Conservation (phyloP, 1,139 yeast species). For the Casaregolazyma lundiana region DNA sequence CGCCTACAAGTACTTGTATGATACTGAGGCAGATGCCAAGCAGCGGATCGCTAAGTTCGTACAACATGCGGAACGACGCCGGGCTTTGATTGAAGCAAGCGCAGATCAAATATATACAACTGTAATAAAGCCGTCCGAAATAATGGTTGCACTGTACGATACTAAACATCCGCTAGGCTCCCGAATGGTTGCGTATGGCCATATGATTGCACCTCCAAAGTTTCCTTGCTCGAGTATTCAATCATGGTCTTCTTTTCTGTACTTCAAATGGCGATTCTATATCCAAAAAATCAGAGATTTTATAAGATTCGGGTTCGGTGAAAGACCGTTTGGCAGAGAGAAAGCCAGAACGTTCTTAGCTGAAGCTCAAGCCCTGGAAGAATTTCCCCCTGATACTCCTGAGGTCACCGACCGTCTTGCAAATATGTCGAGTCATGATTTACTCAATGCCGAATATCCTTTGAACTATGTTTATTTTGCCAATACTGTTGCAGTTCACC, state of each 20-base stretch:
- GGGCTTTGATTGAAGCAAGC: neutral
- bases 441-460: conserved; percentile 2
- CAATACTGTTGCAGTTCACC: conserved; percentile 2
- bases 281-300: neutral
- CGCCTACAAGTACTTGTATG: neutral
- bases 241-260: neutral
- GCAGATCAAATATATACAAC: conserved; percentile 2
- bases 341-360: neutral
- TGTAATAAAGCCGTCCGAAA: neutral
- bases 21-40: conserved; percentile 1
- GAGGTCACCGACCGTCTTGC: conserved; percentile 3
- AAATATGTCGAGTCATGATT: neutral
- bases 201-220: neutral
- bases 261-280: neutral
- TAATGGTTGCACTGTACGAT: conserved; percentile 1
- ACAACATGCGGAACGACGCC: neutral
- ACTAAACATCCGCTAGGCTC: conserved; percentile 3
- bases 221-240: neutral
- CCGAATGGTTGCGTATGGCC: conserved; percentile 3
- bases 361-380: neutral
- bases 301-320: neutral
- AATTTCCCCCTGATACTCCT: conserved; percentile 1
- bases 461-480: neutral
- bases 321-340: neutral
- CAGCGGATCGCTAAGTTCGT: neutral